Conservation (phyloP, 1,284 basidiomycete species). For the Agroathelia rolfsii region DNA sequence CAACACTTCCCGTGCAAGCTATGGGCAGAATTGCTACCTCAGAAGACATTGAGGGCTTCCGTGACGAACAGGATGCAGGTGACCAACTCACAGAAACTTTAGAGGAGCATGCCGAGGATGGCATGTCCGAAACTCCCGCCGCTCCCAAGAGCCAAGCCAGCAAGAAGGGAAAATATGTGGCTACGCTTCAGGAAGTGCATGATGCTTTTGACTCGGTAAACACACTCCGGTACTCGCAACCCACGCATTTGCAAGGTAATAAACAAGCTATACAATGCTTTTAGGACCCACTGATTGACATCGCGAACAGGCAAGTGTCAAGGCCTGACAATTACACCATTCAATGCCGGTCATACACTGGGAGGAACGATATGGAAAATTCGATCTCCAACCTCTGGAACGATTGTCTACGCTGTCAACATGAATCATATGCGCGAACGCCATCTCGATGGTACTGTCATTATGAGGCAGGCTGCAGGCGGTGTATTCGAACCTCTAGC, state of each 20-base stretch:
- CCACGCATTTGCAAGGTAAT: constrained; percentile 85
- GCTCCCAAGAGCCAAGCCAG: constrained; percentile 10
- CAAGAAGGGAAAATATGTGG: constrained; percentile 47
- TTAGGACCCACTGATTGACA: constrained; percentile 4
- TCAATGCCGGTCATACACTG: constrained; percentile 91
- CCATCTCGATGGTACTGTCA: constrained; percentile 90
- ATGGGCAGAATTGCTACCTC: constrained; percentile 88
- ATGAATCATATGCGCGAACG: constrained; percentile 96
- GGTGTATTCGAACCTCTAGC: constrained; percentile 83
- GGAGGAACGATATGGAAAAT: constrained; percentile 99
- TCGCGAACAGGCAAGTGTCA: constrained; percentile 80
- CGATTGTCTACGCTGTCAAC: constrained; percentile 91
- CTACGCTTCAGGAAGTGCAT: constrained; percentile 80
- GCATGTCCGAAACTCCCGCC: constrained; percentile 12
- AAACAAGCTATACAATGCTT: constrained; percentile 4
- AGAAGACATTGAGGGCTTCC: constrained; percentile 74
- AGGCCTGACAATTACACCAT: constrained; percentile 91
- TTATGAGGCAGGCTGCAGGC: constrained; percentile 60
- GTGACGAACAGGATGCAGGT: constrained; percentile 65
- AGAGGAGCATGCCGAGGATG: constrained; percentile 14
- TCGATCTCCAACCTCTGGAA: constrained; percentile 91
- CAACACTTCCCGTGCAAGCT: constrained; percentile 91
- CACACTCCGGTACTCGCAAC: constrained; percentile 90
- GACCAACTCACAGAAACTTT: constrained; percentile 20
- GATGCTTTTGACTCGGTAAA: constrained; percentile 91